A percentile compares a stretch with the other conserved stretches of the same genome.
Conservation (phyloP, 805 yeast genomes). For the Hanseniaspora guilliermondii region DNA sequence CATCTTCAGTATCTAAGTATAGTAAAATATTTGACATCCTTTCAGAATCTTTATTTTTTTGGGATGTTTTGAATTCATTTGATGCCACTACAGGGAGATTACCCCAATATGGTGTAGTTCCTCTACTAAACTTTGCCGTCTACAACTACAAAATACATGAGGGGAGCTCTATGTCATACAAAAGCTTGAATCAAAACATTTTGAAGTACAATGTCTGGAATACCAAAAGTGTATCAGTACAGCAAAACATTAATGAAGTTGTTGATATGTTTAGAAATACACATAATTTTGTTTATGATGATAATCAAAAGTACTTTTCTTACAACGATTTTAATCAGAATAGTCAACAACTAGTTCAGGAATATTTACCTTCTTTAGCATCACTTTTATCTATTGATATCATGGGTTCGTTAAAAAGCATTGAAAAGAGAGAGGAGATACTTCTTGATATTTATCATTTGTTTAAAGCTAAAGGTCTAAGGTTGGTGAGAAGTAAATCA, state of each 20-base stretch:
- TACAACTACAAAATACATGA: constrained; percentile 1
- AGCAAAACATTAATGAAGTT: constrained; percentile 2
- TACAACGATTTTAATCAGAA: constrained; percentile 10
- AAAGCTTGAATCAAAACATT: background rate
- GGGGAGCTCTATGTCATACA: background rate
- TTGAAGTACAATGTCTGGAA: constrained; percentile 6
- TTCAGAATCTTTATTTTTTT: background rate
- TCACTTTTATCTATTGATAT: constrained; percentile 18
- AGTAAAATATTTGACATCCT: background rate
- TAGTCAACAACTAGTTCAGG: constrained; percentile 20
- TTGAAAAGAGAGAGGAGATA: constrained; percentile 6
- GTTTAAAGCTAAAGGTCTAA: constrained; percentile 1
- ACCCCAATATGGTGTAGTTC: background rate
- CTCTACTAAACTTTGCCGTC: constrained; percentile 4
- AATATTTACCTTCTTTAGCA: constrained; percentile 29
- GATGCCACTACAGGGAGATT: background rate
- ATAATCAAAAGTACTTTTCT: background rate
- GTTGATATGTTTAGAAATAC: constrained; percentile 16
- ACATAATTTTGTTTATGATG: constrained; percentile 15
- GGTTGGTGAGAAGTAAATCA: background rate
- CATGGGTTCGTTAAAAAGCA: background rate
- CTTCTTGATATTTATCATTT: background rate
- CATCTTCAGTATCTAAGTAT: background rate
- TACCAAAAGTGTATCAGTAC: background rate
- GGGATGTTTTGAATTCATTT: constrained; percentile 1